Evolutionary conservation across 2,329 filamentous ascomycete genomes (phyloP).

Genomic region (Fusarium azukiicola): DNA sequence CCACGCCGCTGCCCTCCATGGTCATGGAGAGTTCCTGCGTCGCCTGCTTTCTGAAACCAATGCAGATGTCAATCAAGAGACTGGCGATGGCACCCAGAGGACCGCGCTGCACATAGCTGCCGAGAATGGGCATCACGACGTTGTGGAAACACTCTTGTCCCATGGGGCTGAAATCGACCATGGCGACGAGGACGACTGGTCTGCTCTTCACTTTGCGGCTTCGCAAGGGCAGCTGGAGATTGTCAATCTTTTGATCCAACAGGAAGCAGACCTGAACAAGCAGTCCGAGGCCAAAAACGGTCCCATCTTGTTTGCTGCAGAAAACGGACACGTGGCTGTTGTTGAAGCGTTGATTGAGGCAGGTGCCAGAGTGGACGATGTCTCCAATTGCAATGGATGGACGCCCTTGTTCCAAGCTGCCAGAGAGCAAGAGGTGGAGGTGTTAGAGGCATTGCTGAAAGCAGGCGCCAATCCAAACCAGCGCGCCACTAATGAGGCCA

Average conservation of each 20-base stretch:
- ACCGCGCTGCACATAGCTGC: not conserved
- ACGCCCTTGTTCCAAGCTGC: not conserved
- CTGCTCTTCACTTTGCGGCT: no score
- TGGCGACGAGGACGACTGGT: no score
- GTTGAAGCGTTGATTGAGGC: not conserved
- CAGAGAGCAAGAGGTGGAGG: not conserved
- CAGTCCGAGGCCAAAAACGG: not conserved
- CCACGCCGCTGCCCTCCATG: not conserved
- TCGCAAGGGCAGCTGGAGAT: not conserved
- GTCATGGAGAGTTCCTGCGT: not conserved
- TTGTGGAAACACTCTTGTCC: no score
- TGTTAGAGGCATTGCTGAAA: not conserved
- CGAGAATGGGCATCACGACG: not conserved
- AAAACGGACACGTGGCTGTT: not conserved
- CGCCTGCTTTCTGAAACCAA: not conserved
- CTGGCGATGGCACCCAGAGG: not conserved
- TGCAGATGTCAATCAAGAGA: not conserved
- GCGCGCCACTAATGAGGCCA: not conserved
- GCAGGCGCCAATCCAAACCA: not conserved
- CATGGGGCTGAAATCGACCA: no score
- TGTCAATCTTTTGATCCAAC: not conserved
- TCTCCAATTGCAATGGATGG: not conserved
- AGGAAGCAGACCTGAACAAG: not conserved
- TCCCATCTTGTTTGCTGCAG: not conserved
- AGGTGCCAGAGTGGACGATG: not conserved